Conservation (phyloP, 2,329 filamentous ascomycete species). For the Diaporthe helianthi region DNA sequence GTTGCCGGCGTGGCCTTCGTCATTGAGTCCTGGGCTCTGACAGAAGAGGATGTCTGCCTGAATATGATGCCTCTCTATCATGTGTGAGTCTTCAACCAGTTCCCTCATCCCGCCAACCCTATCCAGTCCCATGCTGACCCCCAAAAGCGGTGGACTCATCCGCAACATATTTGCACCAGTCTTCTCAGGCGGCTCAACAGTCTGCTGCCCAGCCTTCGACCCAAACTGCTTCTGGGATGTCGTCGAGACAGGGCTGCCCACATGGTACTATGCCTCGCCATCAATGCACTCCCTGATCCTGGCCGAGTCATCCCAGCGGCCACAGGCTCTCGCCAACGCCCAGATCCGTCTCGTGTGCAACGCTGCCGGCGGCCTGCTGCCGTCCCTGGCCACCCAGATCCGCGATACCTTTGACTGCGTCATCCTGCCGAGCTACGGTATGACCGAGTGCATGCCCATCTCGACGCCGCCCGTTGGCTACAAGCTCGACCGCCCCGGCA, state of each 20-base stretch:
- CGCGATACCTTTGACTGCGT: conserved; percentile 79
- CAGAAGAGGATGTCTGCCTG: conserved; percentile 55
- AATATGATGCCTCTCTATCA: conserved; percentile 69
- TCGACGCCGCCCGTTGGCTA: conserved; percentile 80
- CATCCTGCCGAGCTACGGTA: conserved; percentile 88
- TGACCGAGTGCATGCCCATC: conserved; percentile 89
- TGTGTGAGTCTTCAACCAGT: conserved; percentile 48
- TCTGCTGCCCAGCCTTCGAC: conserved; percentile 82
- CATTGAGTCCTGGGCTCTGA: conserved; percentile 60
- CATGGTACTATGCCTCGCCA: conserved; percentile 93
- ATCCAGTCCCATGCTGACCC: conserved; percentile 54
- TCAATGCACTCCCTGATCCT: conserved; percentile 92
- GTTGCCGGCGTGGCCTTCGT: conserved; percentile 59
- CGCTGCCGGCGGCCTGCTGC: conserved; percentile 83
- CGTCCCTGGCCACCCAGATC: conserved; percentile 80
- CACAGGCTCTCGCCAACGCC: conserved; percentile 62
- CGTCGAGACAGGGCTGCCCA: conserved; percentile 76
- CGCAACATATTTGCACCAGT: conserved; percentile 83
- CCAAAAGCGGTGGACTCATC: conserved; percentile 65
- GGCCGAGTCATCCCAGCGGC: conserved; percentile 71
- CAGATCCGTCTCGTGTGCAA: conserved; percentile 81
- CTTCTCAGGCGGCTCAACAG: conserved; percentile 76
- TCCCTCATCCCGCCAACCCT: rapidly evolving
- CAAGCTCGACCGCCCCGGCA: conserved; percentile 68
- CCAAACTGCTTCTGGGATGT: conserved; percentile 84